Percentiles rank a stretch among this genome's conserved stretches.
phyloP scores from a whole-genome alignment of 2,329 filamentous ascomycete species.

The Claviceps pusilla region DNA sequence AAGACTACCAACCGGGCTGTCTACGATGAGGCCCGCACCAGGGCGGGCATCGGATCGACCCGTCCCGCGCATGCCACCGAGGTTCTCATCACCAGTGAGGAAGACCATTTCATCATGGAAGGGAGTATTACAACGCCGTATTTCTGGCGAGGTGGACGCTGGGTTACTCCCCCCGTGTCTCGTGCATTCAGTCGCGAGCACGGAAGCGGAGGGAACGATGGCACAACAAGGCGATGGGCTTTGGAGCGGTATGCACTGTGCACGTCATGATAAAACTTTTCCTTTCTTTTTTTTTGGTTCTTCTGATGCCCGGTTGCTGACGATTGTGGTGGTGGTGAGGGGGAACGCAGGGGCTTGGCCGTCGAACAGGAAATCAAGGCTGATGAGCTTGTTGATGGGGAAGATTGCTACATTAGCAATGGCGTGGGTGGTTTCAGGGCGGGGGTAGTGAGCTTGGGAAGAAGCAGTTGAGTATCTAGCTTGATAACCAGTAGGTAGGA shows the following conservation, averaged over 20 bases:
- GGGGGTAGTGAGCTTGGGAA: conserved; percentile 24
- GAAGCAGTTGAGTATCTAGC: neutral
- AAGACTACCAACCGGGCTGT: conserved; percentile 66
- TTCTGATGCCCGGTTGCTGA: neutral
- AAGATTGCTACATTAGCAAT: conserved; percentile 80
- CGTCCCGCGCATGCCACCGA: conserved; percentile 40
- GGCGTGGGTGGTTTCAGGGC: conserved; percentile 64
- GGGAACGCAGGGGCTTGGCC: conserved; percentile 36
- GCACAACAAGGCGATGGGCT: conserved; percentile 74
- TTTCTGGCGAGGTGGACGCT: conserved; percentile 55
- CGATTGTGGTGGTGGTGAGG: neutral
- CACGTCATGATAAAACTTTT: neutral
- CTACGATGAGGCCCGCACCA: conserved; percentile 55
- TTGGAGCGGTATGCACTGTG: conserved; percentile 40
- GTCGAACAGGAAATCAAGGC: conserved; percentile 47
- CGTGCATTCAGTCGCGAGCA: conserved; percentile 17
- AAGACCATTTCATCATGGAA: conserved; percentile 59
- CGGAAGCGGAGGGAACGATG: conserved; percentile 63
- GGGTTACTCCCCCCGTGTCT: conserved; percentile 66
- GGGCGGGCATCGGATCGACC: conserved; percentile 43
- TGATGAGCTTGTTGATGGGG: conserved; percentile 50
- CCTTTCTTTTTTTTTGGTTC: no score
- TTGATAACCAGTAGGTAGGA: no score
- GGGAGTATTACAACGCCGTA: conserved; percentile 72
- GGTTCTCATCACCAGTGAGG: conserved; percentile 55